Evolutionary conservation across 2,329 filamentous ascomycete genomes (phyloP).

Genomic region (Calonectria crousiana): DNA sequence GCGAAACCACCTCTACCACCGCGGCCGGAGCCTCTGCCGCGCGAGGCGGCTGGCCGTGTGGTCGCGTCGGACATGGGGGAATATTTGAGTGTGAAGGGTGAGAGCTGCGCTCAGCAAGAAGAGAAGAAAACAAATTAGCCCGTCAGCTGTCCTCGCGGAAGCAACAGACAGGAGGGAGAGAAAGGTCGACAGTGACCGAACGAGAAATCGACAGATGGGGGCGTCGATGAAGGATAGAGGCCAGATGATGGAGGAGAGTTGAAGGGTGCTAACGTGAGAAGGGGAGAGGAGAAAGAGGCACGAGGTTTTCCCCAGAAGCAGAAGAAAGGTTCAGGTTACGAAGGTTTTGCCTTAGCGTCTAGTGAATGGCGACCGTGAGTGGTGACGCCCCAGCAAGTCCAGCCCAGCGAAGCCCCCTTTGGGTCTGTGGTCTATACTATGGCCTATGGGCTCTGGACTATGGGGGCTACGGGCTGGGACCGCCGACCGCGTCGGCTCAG

Average conservation of each 20-base stretch:
- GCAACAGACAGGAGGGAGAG: slow-evolving; percentile 48
- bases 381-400: slow-evolving; percentile 43
- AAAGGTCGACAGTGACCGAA: slow-evolving; percentile 46
- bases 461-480: slow-evolving; percentile 3
- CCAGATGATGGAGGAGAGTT: slow-evolving; percentile 44
- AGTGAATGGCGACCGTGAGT: slow-evolving; percentile 32
- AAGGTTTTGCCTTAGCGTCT: slow-evolving; percentile 54
- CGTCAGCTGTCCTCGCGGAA: slow-evolving; percentile 55
- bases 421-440: slow-evolving; percentile 13
- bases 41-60: slow-evolving; percentile 83
- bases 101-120: slow-evolving; percentile 48
- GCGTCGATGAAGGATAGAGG: slow-evolving; percentile 45
- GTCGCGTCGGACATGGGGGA: slow-evolving; percentile 92
- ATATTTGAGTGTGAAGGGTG: slow-evolving; percentile 49
- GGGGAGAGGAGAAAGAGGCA: slow-evolving; percentile 45
- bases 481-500: slow-evolving; percentile 31
- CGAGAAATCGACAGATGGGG: slow-evolving; percentile 46
- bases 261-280: slow-evolving; percentile 42
- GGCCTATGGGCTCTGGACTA: slow-evolving; percentile 1
- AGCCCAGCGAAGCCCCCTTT: slow-evolving; percentile 24
- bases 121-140: slow-evolving; percentile 47
- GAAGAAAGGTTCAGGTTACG: slow-evolving; percentile 52
- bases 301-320: slow-evolving; percentile 54
- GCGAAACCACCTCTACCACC: slow-evolving; percentile 85
- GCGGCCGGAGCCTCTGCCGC: slow-evolving; percentile 91